Percentiles rank a stretch among this genome's conserved stretches.
Conservation (phyloP, 2,329 filamentous ascomycete genomes). For the Fonsecaea pedrosoi region DNA sequence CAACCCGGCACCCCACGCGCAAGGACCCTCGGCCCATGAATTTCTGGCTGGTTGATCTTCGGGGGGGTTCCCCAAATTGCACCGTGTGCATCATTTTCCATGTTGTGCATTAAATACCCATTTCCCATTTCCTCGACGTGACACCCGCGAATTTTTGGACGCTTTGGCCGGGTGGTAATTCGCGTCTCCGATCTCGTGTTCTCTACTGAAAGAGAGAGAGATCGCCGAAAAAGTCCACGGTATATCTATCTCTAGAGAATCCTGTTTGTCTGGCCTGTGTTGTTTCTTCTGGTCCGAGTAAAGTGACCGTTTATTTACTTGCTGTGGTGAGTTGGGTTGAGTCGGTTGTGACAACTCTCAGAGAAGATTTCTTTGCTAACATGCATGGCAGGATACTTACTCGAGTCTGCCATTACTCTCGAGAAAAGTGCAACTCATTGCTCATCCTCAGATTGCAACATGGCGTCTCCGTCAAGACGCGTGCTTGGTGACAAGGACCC, state of each 20-base stretch:
- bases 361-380: neutral
- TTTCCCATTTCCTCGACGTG: no score
- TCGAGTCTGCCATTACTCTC: neutral
- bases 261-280: neutral
- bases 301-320: neutral
- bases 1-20: no score
- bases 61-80: no score
- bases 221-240: neutral
- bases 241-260: neutral
- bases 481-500: conserved; percentile 39
- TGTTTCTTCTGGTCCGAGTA: neutral
- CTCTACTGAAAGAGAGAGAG: no score
- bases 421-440: neutral
- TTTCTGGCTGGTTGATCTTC: no score
- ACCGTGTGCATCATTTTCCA: no score
- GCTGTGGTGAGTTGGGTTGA: neutral
- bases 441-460: conserved; percentile 14
- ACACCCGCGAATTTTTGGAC: no score
- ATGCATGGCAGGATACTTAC: neutral
- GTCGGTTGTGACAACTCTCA: neutral
- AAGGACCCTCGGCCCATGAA: no score
- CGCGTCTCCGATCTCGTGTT: no score
- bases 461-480: conserved; percentile 34
- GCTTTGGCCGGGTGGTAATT: no score
- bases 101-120: no score